These are phyloP conservation scores for Hemisphaericaspora xylanilytica DNA, from an alignment of 1,139 yeast genomes.

Conservation along the genomic window DNA sequence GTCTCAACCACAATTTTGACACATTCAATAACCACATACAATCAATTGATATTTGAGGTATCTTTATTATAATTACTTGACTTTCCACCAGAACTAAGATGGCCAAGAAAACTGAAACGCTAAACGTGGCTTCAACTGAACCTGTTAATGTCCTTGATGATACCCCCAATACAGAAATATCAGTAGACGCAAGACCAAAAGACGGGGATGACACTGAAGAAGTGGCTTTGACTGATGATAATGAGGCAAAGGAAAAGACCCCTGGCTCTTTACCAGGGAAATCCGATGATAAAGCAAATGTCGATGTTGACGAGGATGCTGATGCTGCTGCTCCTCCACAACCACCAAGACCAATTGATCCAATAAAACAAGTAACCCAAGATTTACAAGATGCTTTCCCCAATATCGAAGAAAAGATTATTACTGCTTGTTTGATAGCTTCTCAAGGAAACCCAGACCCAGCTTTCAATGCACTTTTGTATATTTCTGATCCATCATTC, in stretches of 20 bases:
- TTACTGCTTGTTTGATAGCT: constrained; percentile 82
- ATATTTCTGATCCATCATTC: constrained; percentile 72
- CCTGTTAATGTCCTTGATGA: constrained; percentile 30
- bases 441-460: constrained; percentile 77
- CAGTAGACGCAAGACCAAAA: constrained; percentile 6
- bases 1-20: too few species aligned
- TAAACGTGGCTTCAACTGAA: constrained; percentile 34
- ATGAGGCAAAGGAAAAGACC: constrained; percentile 7
- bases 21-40: neutral
- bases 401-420: constrained; percentile 59
- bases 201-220: constrained; percentile 6
- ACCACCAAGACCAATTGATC: constrained; percentile 69
- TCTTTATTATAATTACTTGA: too few species aligned
- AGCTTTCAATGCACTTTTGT: constrained; percentile 84
- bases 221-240: constrained; percentile 7
- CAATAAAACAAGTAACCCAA: constrained; percentile 49
- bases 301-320: constrained; percentile 11
- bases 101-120: constrained; percentile 23
- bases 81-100: constrained; percentile 4
- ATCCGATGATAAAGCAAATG: constrained; percentile 10
- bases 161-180: constrained; percentile 3
- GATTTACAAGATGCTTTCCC: constrained; percentile 84
- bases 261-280: constrained; percentile 3
- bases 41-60: neutral
- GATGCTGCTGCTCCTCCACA: constrained; percentile 56